Percentiles rank a stretch among this genome's conserved stretches.
Evolutionary conservation across 495 filamentous ascomycete species (phyloP).

Genomic region (Bacidia rubella): DNA sequence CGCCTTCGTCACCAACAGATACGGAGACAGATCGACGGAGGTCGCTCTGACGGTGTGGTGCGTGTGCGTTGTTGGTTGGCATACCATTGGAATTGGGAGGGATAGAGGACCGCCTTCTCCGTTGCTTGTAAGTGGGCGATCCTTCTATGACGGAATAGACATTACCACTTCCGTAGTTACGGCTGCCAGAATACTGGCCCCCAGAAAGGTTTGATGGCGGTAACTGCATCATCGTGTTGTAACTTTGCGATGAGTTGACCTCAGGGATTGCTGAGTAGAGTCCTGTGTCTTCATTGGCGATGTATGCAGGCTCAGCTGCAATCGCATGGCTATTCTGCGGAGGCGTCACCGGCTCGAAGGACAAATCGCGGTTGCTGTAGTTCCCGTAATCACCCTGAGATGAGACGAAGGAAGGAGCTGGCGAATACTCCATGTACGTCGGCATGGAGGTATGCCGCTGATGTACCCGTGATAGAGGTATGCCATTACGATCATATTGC

Average conservation of each 20-base stretch:
- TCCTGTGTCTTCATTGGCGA: constrained; percentile 92
- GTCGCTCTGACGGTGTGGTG: constrained; percentile 66
- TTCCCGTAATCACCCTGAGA: constrained; percentile 72
- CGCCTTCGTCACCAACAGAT: constrained; percentile 63
- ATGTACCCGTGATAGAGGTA: constrained; percentile 66
- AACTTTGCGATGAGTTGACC: constrained; percentile 38
- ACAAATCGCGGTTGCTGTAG: constrained; percentile 91
- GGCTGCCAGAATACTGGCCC: constrained; percentile 52
- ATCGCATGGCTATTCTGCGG: constrained; percentile 75
- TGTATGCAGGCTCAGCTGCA: constrained; percentile 81
- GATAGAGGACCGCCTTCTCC: constrained; percentile 82
- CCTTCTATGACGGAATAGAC: constrained; percentile 95
- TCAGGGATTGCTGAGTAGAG: constrained; percentile 91
- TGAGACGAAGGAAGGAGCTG: constrained; percentile 91
- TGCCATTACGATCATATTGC: constrained; percentile 84
- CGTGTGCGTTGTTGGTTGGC: constrained; percentile 35
- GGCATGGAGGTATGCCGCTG: constrained; percentile 95
- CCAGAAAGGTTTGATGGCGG: constrained; percentile 74
- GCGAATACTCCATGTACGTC: constrained; percentile 93
- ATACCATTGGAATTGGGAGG: constrained; percentile 57
- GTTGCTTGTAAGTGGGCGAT: constrained; percentile 96
- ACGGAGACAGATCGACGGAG: constrained; percentile 82
- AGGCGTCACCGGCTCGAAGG: constrained; percentile 90
- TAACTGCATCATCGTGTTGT: constrained; percentile 80
- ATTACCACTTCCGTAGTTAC: constrained; percentile 60